phyloP scores from a whole-genome alignment of 2,329 filamentous ascomycete genomes.

The Didymella exigua region DNA sequence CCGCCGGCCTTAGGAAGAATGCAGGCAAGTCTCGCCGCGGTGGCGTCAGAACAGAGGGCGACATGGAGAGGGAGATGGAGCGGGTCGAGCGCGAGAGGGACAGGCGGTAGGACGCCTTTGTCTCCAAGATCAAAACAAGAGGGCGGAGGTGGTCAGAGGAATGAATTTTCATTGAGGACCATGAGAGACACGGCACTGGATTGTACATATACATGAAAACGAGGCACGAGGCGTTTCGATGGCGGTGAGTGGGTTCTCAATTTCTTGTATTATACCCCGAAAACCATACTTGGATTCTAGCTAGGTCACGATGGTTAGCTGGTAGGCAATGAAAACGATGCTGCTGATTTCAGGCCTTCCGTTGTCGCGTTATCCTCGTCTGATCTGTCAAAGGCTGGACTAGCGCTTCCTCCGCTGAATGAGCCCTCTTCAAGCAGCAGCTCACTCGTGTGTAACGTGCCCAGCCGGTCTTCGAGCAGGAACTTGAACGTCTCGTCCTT shows the following conservation, averaged over 20 bases:
- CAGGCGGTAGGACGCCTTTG: constrained; percentile 17
- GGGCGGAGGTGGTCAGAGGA: no score
- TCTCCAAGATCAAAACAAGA: neutral
- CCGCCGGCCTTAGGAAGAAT: constrained; percentile 40
- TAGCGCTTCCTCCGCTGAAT: no score
- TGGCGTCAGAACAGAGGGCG: constrained; percentile 42
- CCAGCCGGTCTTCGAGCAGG: no score
- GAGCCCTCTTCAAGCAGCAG: no score
- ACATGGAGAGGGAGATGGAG: constrained; percentile 41
- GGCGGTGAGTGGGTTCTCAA: neutral
- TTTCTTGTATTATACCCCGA: constrained; percentile 15
- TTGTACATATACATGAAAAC: neutral
- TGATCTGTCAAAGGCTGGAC: no score
- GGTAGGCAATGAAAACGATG: neutral
- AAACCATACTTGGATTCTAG: constrained; percentile 6
- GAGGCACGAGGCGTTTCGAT: neutral
- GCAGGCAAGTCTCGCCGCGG: constrained; percentile 36
- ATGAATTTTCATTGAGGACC: neutral
- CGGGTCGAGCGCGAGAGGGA: constrained; percentile 41
- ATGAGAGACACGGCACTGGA: neutral
- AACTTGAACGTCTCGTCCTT: no score
- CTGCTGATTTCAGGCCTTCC: neutral
- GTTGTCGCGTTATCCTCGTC: no score
- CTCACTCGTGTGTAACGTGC: no score
- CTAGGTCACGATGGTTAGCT: neutral